Evolutionary conservation across 345 rosid genomes (phyloP).

Genomic region (Syzygium aromaticum): DNA sequence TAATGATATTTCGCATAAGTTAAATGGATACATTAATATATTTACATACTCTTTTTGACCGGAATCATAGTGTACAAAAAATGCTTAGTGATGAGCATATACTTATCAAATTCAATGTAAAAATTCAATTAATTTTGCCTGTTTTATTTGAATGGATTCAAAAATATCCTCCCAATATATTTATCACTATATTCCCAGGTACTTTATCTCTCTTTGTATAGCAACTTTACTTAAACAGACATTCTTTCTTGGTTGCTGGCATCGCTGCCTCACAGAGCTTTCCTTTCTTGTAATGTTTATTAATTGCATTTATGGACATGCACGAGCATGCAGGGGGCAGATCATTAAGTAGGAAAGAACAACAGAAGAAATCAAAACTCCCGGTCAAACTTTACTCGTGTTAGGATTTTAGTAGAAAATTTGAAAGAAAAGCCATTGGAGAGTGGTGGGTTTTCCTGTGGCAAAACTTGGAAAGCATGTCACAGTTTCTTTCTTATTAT

Average conservation of each 20-base stretch:
- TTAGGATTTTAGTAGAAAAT: constrained; percentile 16
- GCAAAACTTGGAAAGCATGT: neutral
- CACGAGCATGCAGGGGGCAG: neutral
- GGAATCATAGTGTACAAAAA: neutral
- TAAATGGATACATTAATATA: neutral
- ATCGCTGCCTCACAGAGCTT: neutral
- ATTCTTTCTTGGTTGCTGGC: neutral
- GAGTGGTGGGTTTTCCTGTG: constrained; percentile 4
- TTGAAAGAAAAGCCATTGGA: constrained; percentile 13
- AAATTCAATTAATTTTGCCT: neutral
- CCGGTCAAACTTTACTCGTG: constrained; percentile 27
- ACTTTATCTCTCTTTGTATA: neutral
- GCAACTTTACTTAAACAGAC: neutral
- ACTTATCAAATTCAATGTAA: neutral
- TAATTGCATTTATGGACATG: neutral
- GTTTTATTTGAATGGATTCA: neutral
- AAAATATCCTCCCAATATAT: neutral
- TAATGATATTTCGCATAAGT: neutral
- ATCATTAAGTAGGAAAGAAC: neutral
- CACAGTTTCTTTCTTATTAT: neutral
- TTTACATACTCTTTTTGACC: no score
- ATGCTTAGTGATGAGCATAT: neutral
- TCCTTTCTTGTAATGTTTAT: neutral
- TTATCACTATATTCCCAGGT: neutral
- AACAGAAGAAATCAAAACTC: constrained; percentile 1